Percentiles rank a stretch among this genome's conserved stretches.
Conservation (phyloP, 1,284 basidiomycete species). For the Kwoniella shivajii region DNA sequence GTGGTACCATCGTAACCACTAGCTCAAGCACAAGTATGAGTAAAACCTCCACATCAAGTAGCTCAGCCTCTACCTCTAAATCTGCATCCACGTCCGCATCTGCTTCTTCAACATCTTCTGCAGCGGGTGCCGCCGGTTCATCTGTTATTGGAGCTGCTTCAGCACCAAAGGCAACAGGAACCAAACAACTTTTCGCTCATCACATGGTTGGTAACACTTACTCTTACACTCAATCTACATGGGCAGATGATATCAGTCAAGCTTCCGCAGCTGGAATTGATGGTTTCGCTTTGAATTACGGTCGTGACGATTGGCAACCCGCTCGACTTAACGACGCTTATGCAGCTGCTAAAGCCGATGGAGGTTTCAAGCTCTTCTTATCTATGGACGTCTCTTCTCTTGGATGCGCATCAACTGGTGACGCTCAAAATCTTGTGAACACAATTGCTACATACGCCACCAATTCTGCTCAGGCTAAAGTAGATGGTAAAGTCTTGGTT, state of each 20-base stretch:
- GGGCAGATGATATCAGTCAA: constrained; percentile 49
- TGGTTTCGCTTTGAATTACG: constrained; percentile 68
- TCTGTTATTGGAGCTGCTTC: constrained; percentile 19
- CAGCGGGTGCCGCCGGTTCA: constrained; percentile 13
- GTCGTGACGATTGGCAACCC: constrained; percentile 67
- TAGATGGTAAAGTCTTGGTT: constrained; percentile 62
- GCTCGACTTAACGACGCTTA: constrained; percentile 68
- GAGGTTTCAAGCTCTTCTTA: constrained; percentile 72
- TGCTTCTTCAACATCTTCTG: constrained; percentile 8
- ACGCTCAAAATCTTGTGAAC: constrained; percentile 61
- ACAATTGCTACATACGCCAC: constrained; percentile 63
- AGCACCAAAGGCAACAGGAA: constrained; percentile 22
- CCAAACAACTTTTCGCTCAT: constrained; percentile 48
- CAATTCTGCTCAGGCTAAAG: constrained; percentile 67
- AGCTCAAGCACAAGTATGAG: constrained; percentile 3
- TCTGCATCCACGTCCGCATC: constrained; percentile 6
- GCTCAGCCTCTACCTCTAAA: constrained; percentile 4
- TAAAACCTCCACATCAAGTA: background rate
- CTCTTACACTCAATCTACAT: constrained; percentile 44
- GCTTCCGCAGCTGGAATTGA: constrained; percentile 57
- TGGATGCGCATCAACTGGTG: constrained; percentile 61
- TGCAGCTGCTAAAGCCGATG: constrained; percentile 49
- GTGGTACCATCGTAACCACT: background rate
- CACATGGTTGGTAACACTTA: constrained; percentile 54
- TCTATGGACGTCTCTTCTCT: constrained; percentile 54